Percentiles rank a stretch among this genome's conserved stretches.
Evolutionary conservation across 495 filamentous ascomycete genomes (phyloP).

Genomic region (Talaromyces nanjingensis): DNA sequence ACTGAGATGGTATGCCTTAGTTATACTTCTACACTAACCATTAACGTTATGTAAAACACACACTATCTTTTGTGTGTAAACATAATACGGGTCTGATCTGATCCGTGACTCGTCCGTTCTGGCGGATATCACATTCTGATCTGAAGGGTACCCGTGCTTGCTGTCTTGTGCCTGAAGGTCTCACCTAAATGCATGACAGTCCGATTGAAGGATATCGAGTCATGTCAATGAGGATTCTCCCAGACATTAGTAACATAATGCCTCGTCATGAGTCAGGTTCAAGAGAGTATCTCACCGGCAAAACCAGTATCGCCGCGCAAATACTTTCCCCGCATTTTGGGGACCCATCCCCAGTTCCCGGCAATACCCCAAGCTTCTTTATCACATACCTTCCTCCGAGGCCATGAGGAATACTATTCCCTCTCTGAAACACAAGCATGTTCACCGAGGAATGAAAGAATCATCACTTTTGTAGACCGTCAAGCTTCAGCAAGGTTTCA

Average conservation of each 20-base stretch:
- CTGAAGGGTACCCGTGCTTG: conserved; percentile 5
- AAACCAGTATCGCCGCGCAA: neutral
- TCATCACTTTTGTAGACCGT: neutral
- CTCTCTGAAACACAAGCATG: neutral
- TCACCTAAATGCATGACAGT: conserved; percentile 34
- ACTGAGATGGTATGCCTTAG: neutral
- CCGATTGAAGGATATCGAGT: neutral
- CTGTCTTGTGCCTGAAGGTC: conserved; percentile 41
- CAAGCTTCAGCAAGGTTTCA: neutral
- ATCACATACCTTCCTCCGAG: neutral
- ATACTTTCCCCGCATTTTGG: neutral
- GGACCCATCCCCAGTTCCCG: neutral
- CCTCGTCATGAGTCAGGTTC: neutral
- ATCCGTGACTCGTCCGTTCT: neutral
- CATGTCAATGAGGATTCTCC: neutral
- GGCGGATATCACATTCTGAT: neutral
- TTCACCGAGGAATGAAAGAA: neutral
- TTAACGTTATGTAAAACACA: too few relatives aligned
- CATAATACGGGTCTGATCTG: too few relatives aligned
- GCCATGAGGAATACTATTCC: neutral
- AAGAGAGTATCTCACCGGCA: neutral
- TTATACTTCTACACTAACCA: neutral
- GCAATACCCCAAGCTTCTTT: neutral
- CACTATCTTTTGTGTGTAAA: too few relatives aligned
- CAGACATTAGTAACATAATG: too few relatives aligned